These are phyloP conservation scores for Diaporthe sp. DNA, from an alignment of 2,329 filamentous ascomycete genomes.

Conservation along the genomic window DNA sequence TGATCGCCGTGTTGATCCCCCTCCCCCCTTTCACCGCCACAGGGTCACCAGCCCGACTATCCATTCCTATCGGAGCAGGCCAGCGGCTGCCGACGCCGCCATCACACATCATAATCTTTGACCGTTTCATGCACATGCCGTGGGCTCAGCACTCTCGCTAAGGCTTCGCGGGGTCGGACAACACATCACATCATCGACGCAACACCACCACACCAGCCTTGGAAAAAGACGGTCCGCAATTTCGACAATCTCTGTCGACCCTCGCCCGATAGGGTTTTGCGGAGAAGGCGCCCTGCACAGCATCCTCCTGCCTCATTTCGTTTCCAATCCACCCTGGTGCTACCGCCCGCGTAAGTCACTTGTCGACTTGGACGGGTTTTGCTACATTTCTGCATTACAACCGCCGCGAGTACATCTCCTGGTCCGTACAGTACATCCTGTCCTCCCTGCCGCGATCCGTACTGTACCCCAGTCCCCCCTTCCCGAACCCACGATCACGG, in stretches of 20 bases:
- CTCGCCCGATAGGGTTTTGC: slow-evolving; percentile 27
- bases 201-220: background rate
- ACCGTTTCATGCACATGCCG: slow-evolving; percentile 18
- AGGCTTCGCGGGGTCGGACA: slow-evolving; percentile 2
- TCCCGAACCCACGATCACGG: slow-evolving; percentile 14
- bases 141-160: background rate
- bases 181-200: slow-evolving; percentile 18
- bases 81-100: slow-evolving; percentile 17
- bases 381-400: slow-evolving; percentile 2
- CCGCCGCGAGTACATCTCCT: background rate
- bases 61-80: slow-evolving; percentile 23
- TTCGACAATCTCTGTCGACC: slow-evolving; percentile 26
- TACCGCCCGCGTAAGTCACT: slow-evolving; percentile 20
- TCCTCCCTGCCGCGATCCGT: slow-evolving; percentile 4
- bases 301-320: slow-evolving; percentile 28
- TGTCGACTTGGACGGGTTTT: background rate
- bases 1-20: slow-evolving; percentile 19
- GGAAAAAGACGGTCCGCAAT: background rate
- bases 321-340: background rate
- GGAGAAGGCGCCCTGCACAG: slow-evolving; percentile 24
- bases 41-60: slow-evolving; percentile 11
- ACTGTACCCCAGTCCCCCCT: background rate
- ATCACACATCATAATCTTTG: slow-evolving; percentile 21
- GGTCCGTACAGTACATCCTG: background rate
- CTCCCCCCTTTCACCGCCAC: slow-evolving; percentile 19